Conservation (phyloP, 1,139 yeast genomes). For the Kodamaea suecica region DNA sequence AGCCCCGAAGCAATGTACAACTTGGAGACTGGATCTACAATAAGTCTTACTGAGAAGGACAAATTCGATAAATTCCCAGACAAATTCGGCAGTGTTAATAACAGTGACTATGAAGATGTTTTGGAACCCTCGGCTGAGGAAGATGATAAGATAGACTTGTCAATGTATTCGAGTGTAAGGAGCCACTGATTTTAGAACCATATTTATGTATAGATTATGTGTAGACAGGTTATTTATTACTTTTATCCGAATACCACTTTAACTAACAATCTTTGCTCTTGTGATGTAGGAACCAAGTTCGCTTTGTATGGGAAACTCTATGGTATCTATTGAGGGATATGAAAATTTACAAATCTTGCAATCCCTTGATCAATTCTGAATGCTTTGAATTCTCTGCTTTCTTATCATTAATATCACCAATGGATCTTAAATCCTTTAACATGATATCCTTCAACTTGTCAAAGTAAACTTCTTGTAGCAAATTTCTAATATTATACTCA, state of each 20-base stretch:
- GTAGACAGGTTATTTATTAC: too few species aligned
- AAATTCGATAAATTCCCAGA: conserved; percentile 5
- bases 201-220: neutral
- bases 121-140: conserved; percentile 13
- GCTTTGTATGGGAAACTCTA: too few species aligned
- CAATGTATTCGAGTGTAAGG: conserved; percentile 19
- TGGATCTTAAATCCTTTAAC: conserved; percentile 61
- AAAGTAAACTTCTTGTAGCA: conserved; percentile 90
- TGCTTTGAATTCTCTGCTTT: conserved; percentile 44
- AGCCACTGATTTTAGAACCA: neutral
- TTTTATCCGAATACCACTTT: too few species aligned
- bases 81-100: conserved; percentile 11
- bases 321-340: too few species aligned
- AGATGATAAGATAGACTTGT: conserved; percentile 26
- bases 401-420: conserved; percentile 40
- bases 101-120: conserved; percentile 15
- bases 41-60: conserved; percentile 13
- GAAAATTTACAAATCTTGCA: too few species aligned
- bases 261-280: too few species aligned
- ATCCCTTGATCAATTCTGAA: conserved; percentile 49
- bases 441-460: conserved; percentile 90
- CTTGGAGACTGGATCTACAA: conserved; percentile 29
- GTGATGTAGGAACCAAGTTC: neutral
- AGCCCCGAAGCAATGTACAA: conserved; percentile 17
- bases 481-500: conserved; percentile 81